A percentile compares a stretch with the other conserved stretches of the same genome.
phyloP scores from a whole-genome alignment of 768 basidiomycete genomes.

The Baorangia bicolor region DNA sequence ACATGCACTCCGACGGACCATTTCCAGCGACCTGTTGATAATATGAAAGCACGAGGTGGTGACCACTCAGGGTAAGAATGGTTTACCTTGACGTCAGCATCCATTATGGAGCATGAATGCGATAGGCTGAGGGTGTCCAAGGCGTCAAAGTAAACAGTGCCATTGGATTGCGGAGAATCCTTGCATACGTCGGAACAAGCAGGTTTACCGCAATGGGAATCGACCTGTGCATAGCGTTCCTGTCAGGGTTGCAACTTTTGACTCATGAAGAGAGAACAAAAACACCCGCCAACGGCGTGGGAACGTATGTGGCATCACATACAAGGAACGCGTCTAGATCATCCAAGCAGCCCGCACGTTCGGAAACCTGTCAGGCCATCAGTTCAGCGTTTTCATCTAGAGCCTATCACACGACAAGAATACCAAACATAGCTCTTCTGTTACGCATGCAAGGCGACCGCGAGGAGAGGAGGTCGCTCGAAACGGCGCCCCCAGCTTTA shows the following conservation, averaged over 20 bases:
- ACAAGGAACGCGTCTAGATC: neutral
- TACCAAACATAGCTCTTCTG: constrained; percentile 19
- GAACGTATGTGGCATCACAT: neutral
- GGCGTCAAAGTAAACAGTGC: constrained; percentile 27
- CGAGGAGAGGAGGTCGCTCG: constrained; percentile 13
- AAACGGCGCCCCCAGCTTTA: constrained; percentile 4
- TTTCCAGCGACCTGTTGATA: constrained; percentile 9
- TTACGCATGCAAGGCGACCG: constrained; percentile 12
- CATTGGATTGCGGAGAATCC: constrained; percentile 9
- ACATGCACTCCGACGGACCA: constrained; percentile 10
- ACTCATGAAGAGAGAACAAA: neutral
- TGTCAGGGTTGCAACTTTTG: constrained; percentile 6
- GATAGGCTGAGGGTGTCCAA: constrained; percentile 16
- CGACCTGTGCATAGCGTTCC: constrained; percentile 5
- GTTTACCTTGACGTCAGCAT: constrained; percentile 12
- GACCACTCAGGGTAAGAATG: neutral
- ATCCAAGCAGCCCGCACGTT: neutral
- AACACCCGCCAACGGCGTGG: neutral
- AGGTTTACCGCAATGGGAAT: neutral
- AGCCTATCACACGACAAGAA: neutral
- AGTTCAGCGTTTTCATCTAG: constrained; percentile 1
- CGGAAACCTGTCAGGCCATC: constrained; percentile 4
- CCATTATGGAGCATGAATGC: constrained; percentile 1
- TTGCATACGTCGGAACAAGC: neutral
- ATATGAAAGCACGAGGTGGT: constrained; percentile 1